Evolutionary conservation across 495 filamentous ascomycete species (phyloP).

Genomic region (Sporormia fimetaria): DNA sequence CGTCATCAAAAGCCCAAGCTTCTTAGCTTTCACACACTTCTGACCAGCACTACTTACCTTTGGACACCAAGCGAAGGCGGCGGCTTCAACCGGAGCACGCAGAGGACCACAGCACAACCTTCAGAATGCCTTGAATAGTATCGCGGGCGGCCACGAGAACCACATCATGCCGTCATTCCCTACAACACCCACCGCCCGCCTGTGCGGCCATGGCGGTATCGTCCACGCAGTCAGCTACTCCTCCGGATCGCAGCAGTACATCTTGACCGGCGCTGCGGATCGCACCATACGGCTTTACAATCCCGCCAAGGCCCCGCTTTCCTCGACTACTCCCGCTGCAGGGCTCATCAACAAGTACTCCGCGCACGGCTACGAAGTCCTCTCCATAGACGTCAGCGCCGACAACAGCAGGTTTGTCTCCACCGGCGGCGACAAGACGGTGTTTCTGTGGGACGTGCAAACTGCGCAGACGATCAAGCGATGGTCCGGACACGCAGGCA

Average conservation of each 20-base stretch:
- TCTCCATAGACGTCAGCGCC: slow-evolving; percentile 59
- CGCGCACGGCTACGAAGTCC: slow-evolving; percentile 82
- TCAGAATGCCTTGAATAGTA: not conserved
- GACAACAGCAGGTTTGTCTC: slow-evolving; percentile 75
- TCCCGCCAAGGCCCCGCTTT: slow-evolving; percentile 39
- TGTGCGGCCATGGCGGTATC: slow-evolving; percentile 34
- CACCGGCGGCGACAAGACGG: slow-evolving; percentile 74
- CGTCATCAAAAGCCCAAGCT: no score
- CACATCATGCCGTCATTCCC: slow-evolving; percentile 28
- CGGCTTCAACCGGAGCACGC: no score
- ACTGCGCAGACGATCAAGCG: slow-evolving; percentile 61
- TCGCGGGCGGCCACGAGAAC: no score
- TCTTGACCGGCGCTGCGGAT: slow-evolving; percentile 80
- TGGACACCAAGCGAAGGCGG: no score
- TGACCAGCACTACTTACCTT: no score
- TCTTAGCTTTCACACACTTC: no score
- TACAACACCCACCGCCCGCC: slow-evolving; percentile 27
- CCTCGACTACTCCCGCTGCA: slow-evolving; percentile 29
- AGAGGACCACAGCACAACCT: no score
- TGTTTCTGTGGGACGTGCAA: slow-evolving; percentile 89
- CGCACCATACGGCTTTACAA: slow-evolving; percentile 69
- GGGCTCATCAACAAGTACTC: slow-evolving; percentile 72
- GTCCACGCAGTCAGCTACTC: slow-evolving; percentile 66
- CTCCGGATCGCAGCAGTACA: slow-evolving; percentile 55
- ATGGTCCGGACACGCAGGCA: slow-evolving; percentile 50